Conservation (phyloP, 257 asterid species). For the Lavandula angustifolia region DNA sequence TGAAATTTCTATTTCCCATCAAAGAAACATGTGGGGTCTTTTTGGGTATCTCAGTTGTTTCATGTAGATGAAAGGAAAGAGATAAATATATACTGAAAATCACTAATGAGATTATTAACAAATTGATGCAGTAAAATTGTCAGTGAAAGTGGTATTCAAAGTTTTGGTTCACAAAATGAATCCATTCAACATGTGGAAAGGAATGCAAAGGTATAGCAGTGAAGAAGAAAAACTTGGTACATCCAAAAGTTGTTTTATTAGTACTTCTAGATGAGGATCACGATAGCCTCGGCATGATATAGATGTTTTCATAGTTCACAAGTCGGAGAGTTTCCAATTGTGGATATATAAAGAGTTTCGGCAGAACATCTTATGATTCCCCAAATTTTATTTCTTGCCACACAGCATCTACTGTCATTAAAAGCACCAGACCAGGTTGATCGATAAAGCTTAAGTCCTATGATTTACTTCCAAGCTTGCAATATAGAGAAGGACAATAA, state of each 20-base stretch:
- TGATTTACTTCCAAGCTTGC: background rate
- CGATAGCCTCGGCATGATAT: background rate
- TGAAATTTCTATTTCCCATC: background rate
- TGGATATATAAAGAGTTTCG: background rate
- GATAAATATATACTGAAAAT: background rate
- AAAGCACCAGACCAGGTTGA: slow-evolving; percentile 10
- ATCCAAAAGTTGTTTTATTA: background rate
- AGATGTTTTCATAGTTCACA: background rate
- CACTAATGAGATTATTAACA: slow-evolving; percentile 2
- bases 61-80: background rate
- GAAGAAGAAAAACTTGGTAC: background rate
- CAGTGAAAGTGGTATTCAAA: slow-evolving; percentile 3
- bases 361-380: background rate
- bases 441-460: background rate
- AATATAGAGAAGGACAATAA: background rate
- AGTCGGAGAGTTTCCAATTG: background rate
- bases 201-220: background rate
- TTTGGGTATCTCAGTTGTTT: background rate
- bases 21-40: background rate
- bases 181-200: background rate
- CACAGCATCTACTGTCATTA: slow-evolving; percentile 6
- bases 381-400: slow-evolving; percentile 13
- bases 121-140: slow-evolving; percentile 1
- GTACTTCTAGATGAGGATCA: background rate
- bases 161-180: background rate